Base-by-base conservation (phyloP, 2,329 filamentous ascomycete genomes). In the Biscogniauxia sp. region DNA sequence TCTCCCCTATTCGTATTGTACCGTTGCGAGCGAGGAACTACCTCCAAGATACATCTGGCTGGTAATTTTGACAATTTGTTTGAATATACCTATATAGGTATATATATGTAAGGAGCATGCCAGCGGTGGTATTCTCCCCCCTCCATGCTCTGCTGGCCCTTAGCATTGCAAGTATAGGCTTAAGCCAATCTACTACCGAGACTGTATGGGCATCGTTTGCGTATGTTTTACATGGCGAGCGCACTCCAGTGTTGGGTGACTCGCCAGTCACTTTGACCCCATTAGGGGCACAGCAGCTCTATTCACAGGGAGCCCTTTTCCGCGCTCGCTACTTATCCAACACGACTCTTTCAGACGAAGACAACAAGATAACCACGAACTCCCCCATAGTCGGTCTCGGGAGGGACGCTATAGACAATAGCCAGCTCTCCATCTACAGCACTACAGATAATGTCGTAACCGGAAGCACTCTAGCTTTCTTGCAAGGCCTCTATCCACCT, bases 401-500 rank as follows among this genome's bases (percentile, higher is more conserved):
- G 19, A 55, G 65, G 8, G 70, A 80, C 60, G 74, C 75, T n/a
- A 78, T 86, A 54, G 77, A 84, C 67, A 83, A 82, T 61, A 66
- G 60, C 1, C 79, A 84, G 66, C 66, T 87, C 19, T 69, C 72
- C 32, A 66, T 83, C 37, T 64, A 76, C 32, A 77, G 79, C 20
- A 77, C 71, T 41, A 70, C 74, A 4, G 77, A 82, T 55, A 72
- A 75, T 25, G 81, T 77, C 69, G 70, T 93, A 32, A 84, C 87
- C 56, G 87, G 83, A 62, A 87, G 91, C 2, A 91, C 91, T 37
- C 79, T 85, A 56, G 92, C 88, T 0, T 96, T 96, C 75, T 77
- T 95, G 67, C 93, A 97, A 73, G 92, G 89, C 4, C 80, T 97
- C 3, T 97, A 96, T 71, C 92, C 93, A 2, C 91, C 92, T 0